Evolutionary conservation across 2,329 filamentous ascomycete genomes (phyloP).

Genomic region (Septoria petroselini): DNA sequence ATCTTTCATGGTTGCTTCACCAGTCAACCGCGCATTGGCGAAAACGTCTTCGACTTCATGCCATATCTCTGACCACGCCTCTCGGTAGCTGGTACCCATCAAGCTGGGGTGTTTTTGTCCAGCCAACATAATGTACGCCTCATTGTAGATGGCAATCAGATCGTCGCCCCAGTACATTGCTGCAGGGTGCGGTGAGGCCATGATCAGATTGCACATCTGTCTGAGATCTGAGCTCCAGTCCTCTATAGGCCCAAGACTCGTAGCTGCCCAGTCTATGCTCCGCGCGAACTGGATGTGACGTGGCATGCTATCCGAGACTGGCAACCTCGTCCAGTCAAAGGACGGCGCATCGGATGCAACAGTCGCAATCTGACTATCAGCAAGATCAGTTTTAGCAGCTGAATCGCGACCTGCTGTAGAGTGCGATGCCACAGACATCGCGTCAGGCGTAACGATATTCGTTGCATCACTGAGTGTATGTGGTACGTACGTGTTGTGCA

Average conservation of each 20-base stretch:
- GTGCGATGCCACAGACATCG: conserved; percentile 15
- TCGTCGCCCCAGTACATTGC: conserved; percentile 45
- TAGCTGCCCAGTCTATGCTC: conserved; percentile 69
- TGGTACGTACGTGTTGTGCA: conserved; percentile 32
- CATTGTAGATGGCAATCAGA: conserved; percentile 67
- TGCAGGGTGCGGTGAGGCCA: conserved; percentile 65
- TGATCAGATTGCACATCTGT: conserved; percentile 76
- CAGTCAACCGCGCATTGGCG: conserved; percentile 62
- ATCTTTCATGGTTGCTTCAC: conserved; percentile 79
- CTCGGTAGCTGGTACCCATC: conserved; percentile 68
- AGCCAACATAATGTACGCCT: conserved; percentile 67
- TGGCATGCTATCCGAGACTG: conserved; percentile 61
- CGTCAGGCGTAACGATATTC: conserved; percentile 18
- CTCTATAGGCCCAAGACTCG: conserved; percentile 71
- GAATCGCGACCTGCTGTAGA: conserved; percentile 17
- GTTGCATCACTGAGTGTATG: conserved; percentile 11
- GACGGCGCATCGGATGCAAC: conserved; percentile 45
- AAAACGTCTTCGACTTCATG: conserved; percentile 67
- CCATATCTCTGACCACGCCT: conserved; percentile 73
- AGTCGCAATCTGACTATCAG: conserved; percentile 31
- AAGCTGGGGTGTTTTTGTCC: conserved; percentile 72
- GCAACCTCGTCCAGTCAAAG: conserved; percentile 79
- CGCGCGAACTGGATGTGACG: conserved; percentile 71
- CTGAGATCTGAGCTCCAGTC: conserved; percentile 66
- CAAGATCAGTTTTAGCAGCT: conserved; percentile 17